Evolutionary conservation across 2,329 filamentous ascomycete species (phyloP).

Genomic region (Colletotrichum horii): DNA sequence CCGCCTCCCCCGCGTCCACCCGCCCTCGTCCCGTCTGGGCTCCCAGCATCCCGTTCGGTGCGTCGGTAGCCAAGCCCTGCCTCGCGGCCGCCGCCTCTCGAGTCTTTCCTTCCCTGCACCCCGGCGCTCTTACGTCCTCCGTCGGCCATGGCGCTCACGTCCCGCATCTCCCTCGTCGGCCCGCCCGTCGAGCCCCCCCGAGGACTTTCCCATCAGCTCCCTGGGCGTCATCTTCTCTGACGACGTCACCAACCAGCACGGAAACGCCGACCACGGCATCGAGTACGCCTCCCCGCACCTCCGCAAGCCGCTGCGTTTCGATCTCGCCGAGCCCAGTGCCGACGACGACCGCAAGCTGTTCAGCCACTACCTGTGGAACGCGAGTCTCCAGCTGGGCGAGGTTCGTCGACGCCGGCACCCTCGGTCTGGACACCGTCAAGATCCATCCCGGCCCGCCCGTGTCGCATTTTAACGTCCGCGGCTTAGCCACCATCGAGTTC

Average conservation of each 20-base stretch:
- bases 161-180: constrained; percentile 46
- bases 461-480: constrained; percentile 51
- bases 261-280: constrained; percentile 63
- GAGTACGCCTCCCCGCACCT: constrained; percentile 62
- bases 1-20: not conserved
- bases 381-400: constrained; percentile 60
- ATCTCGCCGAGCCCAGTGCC: constrained; percentile 51
- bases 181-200: constrained; percentile 46
- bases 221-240: constrained; percentile 72
- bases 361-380: constrained; percentile 78
- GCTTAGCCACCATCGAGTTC: constrained; percentile 64
- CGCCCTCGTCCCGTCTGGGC: not conserved
- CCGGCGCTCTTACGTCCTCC: not conserved
- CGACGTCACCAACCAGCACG: constrained; percentile 70
- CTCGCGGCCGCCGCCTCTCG: not conserved
- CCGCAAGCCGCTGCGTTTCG: constrained; percentile 47
- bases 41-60: not conserved
- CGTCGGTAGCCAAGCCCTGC: not conserved
- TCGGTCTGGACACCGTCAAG: constrained; percentile 28
- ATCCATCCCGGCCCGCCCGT: constrained; percentile 11
- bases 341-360: constrained; percentile 66
- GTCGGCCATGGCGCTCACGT: constrained; percentile 48
- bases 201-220: constrained; percentile 64
- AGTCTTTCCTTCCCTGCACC: not conserved
- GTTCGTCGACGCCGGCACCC: constrained; percentile 55